Conservation (phyloP, 2,329 filamentous ascomycete genomes). For the Dendrostoma leiphaemia region DNA sequence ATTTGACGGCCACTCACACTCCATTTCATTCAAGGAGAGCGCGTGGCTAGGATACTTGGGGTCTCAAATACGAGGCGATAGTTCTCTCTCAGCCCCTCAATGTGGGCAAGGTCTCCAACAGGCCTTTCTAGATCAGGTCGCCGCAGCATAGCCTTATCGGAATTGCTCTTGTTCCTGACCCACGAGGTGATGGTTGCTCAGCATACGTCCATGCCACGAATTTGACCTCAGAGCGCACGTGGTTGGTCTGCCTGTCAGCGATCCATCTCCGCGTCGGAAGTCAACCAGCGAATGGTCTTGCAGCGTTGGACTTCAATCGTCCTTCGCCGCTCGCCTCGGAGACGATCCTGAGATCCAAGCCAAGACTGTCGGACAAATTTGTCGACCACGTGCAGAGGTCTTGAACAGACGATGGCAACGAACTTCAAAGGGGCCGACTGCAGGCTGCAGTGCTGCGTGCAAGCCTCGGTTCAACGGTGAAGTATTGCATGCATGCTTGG, state of each 20-base stretch:
- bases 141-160: not conserved
- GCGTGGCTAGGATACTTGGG: not conserved
- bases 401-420: not conserved
- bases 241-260: not conserved
- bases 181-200: conserved; percentile 13
- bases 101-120: not conserved
- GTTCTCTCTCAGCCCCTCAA: not conserved
- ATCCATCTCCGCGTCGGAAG: not conserved
- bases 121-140: not conserved
- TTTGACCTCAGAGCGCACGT: not conserved
- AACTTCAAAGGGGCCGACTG: not conserved
- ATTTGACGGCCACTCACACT: not conserved
- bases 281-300: not conserved
- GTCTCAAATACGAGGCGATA: conserved; percentile 8
- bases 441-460: too few relatives aligned
- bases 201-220: conserved; percentile 2
- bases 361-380: conserved; percentile 1
- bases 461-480: too few relatives aligned
- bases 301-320: not conserved
- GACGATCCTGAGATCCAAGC: not conserved
- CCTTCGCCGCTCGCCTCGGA: conserved; percentile 2
- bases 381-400: not conserved
- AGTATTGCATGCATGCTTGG: too few relatives aligned
- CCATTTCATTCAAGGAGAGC: not conserved
- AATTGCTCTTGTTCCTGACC: conserved; percentile 5